Percentiles rank a stretch among this genome's conserved stretches.
Evolutionary conservation across 768 basidiomycete species (phyloP).

Genomic region (Zangia roseola): DNA sequence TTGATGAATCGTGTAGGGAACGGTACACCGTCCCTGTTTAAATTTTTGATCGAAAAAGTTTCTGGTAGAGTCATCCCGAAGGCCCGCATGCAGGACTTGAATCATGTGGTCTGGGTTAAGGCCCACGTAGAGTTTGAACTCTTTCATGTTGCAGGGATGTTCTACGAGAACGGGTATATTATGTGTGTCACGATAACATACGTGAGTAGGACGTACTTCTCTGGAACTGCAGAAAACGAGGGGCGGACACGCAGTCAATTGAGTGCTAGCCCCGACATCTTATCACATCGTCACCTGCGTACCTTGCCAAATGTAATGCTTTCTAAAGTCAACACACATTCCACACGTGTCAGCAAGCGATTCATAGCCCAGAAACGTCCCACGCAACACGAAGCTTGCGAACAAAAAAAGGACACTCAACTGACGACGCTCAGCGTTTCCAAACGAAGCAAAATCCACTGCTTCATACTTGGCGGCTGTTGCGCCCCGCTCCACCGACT

Average conservation of each 20-base stretch:
- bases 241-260: background rate
- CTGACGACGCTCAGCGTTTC: slow-evolving; percentile 63
- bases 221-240: slow-evolving; percentile 16
- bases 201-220: slow-evolving; percentile 21
- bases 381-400: background rate
- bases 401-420: slow-evolving; percentile 39
- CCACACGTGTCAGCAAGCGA: slow-evolving; percentile 7
- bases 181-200: background rate
- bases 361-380: background rate
- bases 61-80: slow-evolving; percentile 71
- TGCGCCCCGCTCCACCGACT: slow-evolving; percentile 78
- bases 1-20: slow-evolving; percentile 73
- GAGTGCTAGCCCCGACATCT: background rate
- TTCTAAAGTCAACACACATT: slow-evolving; percentile 38
- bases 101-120: slow-evolving; percentile 62
- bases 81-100: slow-evolving; percentile 58
- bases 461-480: slow-evolving; percentile 52
- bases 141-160: slow-evolving; percentile 85
- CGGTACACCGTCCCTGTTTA: slow-evolving; percentile 52
- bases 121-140: slow-evolving; percentile 73
- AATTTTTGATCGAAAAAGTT: slow-evolving; percentile 57
- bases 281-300: slow-evolving; percentile 4
- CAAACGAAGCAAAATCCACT: slow-evolving; percentile 71
- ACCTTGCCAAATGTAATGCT: slow-evolving; percentile 84
- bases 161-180: slow-evolving; percentile 38